Percentiles rank a stretch among this genome's conserved stretches.
Conservation (phyloP, 2,329 filamentous ascomycete species). For the Trichoderma sp. region DNA sequence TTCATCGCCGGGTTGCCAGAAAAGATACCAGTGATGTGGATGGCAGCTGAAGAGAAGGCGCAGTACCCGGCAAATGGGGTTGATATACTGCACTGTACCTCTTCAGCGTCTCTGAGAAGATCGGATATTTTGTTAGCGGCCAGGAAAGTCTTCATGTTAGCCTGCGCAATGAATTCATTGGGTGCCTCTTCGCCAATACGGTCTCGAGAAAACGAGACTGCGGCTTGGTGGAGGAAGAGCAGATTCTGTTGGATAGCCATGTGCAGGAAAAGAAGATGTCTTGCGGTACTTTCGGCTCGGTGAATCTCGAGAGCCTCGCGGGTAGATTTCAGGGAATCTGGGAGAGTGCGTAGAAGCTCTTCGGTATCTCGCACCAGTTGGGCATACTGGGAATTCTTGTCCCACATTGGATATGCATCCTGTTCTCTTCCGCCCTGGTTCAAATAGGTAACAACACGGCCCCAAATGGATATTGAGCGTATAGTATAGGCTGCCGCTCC, state of each 20-base stretch:
- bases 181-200: slow-evolving; percentile 72
- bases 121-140: slow-evolving; percentile 87
- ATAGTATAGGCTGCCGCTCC: slow-evolving; percentile 92
- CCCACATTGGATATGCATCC: slow-evolving; percentile 80
- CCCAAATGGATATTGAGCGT: slow-evolving; percentile 84
- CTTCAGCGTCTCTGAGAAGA: slow-evolving; percentile 77
- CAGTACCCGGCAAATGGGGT: slow-evolving; percentile 95
- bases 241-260: slow-evolving; percentile 87
- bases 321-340: slow-evolving; percentile 72
- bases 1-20: slow-evolving; percentile 80
- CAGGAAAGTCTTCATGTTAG: slow-evolving; percentile 74
- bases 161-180: slow-evolving; percentile 74
- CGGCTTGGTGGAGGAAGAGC: slow-evolving; percentile 87
- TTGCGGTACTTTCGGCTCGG: slow-evolving; percentile 80
- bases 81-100: slow-evolving; percentile 69
- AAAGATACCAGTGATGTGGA: slow-evolving; percentile 93
- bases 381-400: slow-evolving; percentile 74
- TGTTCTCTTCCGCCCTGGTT: slow-evolving; percentile 85
- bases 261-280: slow-evolving; percentile 92
- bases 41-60: slow-evolving; percentile 87
- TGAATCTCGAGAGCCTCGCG: slow-evolving; percentile 83
- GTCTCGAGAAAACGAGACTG: slow-evolving; percentile 70
- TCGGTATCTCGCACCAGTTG: slow-evolving; percentile 72
- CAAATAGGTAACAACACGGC: slow-evolving; percentile 83
- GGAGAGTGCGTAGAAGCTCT: slow-evolving; percentile 70